Percentiles rank a stretch among this genome's conserved stretches.
These are phyloP conservation scores for Arthrobotrys megalospora DNA, from an alignment of 2,329 filamentous ascomycete genomes.

Conservation along the genomic window DNA sequence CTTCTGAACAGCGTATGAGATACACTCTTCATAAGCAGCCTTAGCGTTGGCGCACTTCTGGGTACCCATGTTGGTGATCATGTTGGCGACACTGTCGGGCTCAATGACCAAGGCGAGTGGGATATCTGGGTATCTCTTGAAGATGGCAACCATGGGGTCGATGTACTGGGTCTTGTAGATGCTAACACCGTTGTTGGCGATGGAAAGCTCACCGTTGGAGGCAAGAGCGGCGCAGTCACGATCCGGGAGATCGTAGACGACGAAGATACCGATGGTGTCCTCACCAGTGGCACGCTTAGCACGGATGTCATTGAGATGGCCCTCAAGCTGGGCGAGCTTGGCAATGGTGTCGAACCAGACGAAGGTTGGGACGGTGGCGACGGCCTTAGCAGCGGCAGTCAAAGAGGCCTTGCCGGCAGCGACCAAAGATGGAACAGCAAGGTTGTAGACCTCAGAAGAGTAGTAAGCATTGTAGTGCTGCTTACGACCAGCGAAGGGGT, in stretches of 20 bases:
- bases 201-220: slow-evolving; percentile 73
- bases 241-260: slow-evolving; percentile 74
- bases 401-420: slow-evolving; percentile 67
- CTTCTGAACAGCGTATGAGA: slow-evolving; percentile 71
- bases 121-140: slow-evolving; percentile 66
- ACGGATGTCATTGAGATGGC: slow-evolving; percentile 69
- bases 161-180: slow-evolving; percentile 73
- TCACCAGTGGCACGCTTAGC: slow-evolving; percentile 62
- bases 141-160: slow-evolving; percentile 67
- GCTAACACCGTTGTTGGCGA: slow-evolving; percentile 71
- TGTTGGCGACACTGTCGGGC: slow-evolving; percentile 74
- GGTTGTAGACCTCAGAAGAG: slow-evolving; percentile 71
- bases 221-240: slow-evolving; percentile 74
- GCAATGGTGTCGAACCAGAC: slow-evolving; percentile 72
- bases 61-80: slow-evolving; percentile 73
- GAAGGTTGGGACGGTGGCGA: slow-evolving; percentile 72
- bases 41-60: slow-evolving; percentile 71
- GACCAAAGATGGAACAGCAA: slow-evolving; percentile 76
- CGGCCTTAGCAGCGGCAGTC: slow-evolving; percentile 68
- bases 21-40: slow-evolving; percentile 71
- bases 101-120: slow-evolving; percentile 68
- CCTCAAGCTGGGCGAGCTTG: slow-evolving; percentile 70
- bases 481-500: slow-evolving; percentile 71
- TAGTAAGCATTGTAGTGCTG: slow-evolving; percentile 74
- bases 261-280: slow-evolving; percentile 68